Conservation (phyloP, 192 early-diverging fungal species). For the Backusella parvicylindrica region DNA sequence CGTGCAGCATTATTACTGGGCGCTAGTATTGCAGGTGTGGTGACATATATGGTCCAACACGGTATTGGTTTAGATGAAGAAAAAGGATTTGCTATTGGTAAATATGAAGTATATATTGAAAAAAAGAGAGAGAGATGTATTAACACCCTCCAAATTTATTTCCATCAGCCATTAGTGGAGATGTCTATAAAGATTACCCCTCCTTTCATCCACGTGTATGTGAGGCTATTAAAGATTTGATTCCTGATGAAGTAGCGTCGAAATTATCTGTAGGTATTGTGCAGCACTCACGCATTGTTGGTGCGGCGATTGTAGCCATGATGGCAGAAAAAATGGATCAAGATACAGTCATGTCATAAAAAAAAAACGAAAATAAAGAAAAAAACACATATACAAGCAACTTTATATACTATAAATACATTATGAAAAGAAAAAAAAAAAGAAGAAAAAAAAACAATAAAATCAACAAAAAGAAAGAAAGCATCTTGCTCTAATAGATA, state of each 20-base stretch:
- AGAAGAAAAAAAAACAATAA: background rate
- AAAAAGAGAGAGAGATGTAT: background rate
- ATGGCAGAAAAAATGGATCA: constrained; percentile 34
- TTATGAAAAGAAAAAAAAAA: background rate
- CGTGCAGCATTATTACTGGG: constrained; percentile 67
- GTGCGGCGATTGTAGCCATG: constrained; percentile 39
- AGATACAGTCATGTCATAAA: background rate
- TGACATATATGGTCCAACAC: constrained; percentile 33
- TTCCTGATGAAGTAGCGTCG: constrained; percentile 30
- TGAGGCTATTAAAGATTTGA: constrained; percentile 31
- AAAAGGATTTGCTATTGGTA: constrained; percentile 35
- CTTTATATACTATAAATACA: background rate
- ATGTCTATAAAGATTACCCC: constrained; percentile 39
- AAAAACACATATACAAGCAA: background rate
- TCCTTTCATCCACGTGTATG: constrained; percentile 39
- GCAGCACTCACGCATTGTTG: constrained; percentile 35
- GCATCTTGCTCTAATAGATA: background rate
- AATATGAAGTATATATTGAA: background rate
- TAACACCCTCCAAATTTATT: background rate
- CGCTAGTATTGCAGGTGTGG: constrained; percentile 52
- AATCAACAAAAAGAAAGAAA: background rate
- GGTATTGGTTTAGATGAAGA: constrained; percentile 25
- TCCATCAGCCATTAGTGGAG: constrained; percentile 32
- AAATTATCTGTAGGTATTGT: constrained; percentile 34
- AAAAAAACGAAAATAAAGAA: background rate